These are phyloP conservation scores for Allomyces javanicus DNA, from an alignment of 192 early-diverging fungal genomes.

Conservation along the genomic window DNA sequence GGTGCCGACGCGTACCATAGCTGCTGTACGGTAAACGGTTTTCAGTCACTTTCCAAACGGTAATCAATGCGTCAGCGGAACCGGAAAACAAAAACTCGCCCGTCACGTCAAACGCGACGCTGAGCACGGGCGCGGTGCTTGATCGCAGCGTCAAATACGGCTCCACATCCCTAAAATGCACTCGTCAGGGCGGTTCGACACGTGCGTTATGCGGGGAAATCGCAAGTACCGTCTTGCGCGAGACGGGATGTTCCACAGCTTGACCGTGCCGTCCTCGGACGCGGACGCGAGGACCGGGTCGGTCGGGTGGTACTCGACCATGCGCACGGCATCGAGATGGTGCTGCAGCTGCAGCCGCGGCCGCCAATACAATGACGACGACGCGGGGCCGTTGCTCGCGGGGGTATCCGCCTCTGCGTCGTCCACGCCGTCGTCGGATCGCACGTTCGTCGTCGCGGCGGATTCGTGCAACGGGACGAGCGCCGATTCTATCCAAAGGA, in stretches of 20 bases:
- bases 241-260: neutral
- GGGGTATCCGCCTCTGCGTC: no score
- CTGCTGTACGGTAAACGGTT: neutral
- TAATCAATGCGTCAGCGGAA: neutral
- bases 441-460: no score
- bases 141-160: neutral
- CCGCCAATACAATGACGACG: no score
- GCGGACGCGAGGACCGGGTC: neutral
- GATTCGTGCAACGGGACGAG: no score
- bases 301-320: neutral
- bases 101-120: neutral
- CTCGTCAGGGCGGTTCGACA: no score
- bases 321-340: neutral
- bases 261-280: neutral
- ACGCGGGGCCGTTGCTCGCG: no score
- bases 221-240: neutral
- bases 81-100: neutral
- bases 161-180: neutral
- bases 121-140: neutral
- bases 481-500: no score
- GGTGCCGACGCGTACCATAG: neutral
- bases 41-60: neutral
- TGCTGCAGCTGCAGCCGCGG: neutral
- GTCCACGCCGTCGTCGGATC: no score
- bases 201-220: no score